Evolutionary conservation across 1,284 basidiomycete species (phyloP).

Genomic region (Anthracocystis panici-leucophaei): DNA sequence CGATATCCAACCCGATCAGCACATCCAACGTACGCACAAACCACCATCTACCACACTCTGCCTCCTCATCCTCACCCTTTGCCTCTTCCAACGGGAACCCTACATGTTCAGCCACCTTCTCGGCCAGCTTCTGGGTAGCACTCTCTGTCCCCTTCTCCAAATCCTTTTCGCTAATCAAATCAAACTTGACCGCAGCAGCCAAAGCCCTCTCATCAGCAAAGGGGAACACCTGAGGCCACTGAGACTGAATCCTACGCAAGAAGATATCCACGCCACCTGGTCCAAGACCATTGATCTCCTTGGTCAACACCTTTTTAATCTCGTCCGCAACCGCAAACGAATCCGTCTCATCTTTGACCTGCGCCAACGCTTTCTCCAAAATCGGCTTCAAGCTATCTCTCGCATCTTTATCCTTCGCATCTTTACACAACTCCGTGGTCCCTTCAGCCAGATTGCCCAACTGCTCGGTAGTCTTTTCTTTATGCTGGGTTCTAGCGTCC

Average conservation of each 20-base stretch:
- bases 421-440: constrained; percentile 22
- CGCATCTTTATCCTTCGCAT: constrained; percentile 3
- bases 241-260: constrained; percentile 41
- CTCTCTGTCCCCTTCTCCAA: constrained; percentile 23
- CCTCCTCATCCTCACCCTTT: constrained; percentile 34
- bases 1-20: constrained; percentile 51
- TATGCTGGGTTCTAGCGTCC: constrained; percentile 57
- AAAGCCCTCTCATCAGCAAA: constrained; percentile 49
- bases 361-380: constrained; percentile 30
- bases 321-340: constrained; percentile 33
- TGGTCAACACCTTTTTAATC: constrained; percentile 32
- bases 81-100: constrained; percentile 45
- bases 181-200: constrained; percentile 33
- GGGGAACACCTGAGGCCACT: constrained; percentile 50
- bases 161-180: constrained; percentile 25
- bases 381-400: constrained; percentile 25
- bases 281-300: constrained; percentile 46
- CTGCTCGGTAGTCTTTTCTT: constrained; percentile 57
- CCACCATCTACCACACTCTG: constrained; percentile 45
- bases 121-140: constrained; percentile 29
- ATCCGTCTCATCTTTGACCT: constrained; percentile 8
- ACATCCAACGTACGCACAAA: constrained; percentile 53
- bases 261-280: constrained; percentile 52
- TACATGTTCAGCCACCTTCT: constrained; percentile 43
- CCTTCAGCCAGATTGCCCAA: constrained; percentile 49